Evolutionary conservation across 768 basidiomycete species (phyloP).

Genomic region (Tulasnella sp.): DNA sequence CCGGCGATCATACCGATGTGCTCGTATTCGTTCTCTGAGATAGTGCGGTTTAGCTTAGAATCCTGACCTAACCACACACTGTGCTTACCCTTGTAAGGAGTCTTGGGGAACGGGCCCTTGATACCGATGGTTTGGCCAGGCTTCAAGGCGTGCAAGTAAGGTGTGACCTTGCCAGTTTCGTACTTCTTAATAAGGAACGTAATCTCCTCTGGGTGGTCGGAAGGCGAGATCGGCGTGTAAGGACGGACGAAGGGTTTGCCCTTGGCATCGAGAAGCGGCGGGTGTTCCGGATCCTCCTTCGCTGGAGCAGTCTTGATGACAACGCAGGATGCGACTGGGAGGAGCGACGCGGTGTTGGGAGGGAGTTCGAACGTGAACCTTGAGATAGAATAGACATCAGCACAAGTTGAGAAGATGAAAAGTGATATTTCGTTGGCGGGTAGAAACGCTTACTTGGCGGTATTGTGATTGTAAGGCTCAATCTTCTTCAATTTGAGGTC

Average conservation of each 20-base stretch:
- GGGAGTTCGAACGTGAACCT: conserved; percentile 77
- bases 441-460: conserved; percentile 45
- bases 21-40: conserved; percentile 65
- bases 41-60: neutral
- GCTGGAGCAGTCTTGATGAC: conserved; percentile 63
- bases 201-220: conserved; percentile 64
- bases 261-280: conserved; percentile 48
- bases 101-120: conserved; percentile 88
- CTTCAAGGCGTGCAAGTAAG: conserved; percentile 62
- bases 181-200: conserved; percentile 77
- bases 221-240: conserved; percentile 83
- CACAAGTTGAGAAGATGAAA: neutral
- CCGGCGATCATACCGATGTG: conserved; percentile 85
- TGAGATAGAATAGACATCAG: neutral
- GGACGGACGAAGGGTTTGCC: conserved; percentile 84
- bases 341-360: conserved; percentile 60
- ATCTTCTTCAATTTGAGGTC: conserved; percentile 71
- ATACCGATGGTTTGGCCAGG: conserved; percentile 72
- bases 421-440: too few relatives aligned
- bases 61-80: neutral
- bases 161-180: conserved; percentile 72
- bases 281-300: conserved; percentile 26
- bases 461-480: conserved; percentile 83
- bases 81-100: conserved; percentile 65
- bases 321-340: conserved; percentile 70